Evolutionary conservation across 2,329 filamentous ascomycete genomes (phyloP), one percentile per base, ranked within the genome.

Genomic region (Hawksworthiomyces lignivorus): DNA sequence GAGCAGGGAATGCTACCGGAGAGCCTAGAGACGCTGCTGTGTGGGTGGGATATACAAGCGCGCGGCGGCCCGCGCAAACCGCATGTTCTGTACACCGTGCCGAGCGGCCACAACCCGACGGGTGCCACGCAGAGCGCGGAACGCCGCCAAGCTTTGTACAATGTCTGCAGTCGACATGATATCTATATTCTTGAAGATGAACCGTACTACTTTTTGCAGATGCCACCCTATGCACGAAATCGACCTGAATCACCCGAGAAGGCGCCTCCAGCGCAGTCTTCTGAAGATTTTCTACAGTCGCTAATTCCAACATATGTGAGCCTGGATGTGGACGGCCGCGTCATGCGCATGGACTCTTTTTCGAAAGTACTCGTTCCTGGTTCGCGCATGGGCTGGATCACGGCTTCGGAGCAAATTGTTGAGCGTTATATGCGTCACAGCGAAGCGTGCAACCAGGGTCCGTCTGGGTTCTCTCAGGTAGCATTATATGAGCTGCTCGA

Each of bases 201-300:
- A 59, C 89, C 89, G 2, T 95, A 95, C 66, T 95, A 94, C 64
- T 95, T 90, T 66, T 71, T 95, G 27, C 89, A 95, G 62, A 86
- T 88, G 83, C 78, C 85, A 52, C 78, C 82, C 0, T 90, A 88
- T 62, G 72, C 72, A 2, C 72, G 75, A 12, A 63, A 69, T 24
- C 61, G 70, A 49, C 62, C 69, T 14, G 61, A 72, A 0, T 81
- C 82, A 7, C 62, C 69, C 27, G 76, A 65, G 11, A 75, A 86
- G 41, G 4, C 12, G 19, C 30, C 39, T 4, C 39, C 36, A 7
- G 32, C 29, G n/a, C 35, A 40, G 33, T 33, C 15, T 5, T 33
- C 41, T 9, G 75, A 82, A 4, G 80, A 83, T 10, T 96, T 96
- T 61, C 67, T 97, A 45, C 67, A 73, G 10, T 69, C 75, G 4